These are phyloP conservation scores for Ceratobasidium sp. DNA, from an alignment of 1,284 basidiomycete species.

Conservation along the genomic window DNA sequence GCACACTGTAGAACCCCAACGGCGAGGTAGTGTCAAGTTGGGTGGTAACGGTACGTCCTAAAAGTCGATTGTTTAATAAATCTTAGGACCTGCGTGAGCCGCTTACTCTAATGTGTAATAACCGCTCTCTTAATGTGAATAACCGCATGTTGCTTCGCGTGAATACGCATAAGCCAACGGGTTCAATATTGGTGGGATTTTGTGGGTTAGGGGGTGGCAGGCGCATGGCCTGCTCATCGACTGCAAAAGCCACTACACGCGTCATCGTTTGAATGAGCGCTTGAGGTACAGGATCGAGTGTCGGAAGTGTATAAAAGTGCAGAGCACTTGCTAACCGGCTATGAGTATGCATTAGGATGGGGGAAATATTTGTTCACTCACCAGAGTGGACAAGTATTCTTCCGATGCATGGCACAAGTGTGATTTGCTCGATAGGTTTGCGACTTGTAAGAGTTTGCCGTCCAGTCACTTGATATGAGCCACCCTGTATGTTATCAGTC, in stretches of 20 bases:
- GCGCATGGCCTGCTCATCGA: slow-evolving; percentile 74
- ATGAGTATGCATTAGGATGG: not conserved
- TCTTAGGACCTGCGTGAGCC: not conserved
- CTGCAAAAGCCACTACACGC: slow-evolving; percentile 76
- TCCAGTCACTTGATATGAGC: slow-evolving; percentile 69
- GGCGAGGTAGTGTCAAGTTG: slow-evolving; percentile 65
- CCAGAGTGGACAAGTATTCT: slow-evolving; percentile 75
- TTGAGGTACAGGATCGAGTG: slow-evolving; percentile 70
- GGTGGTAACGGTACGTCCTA: slow-evolving; percentile 83
- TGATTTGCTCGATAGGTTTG: slow-evolving; percentile 77
- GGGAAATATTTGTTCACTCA: slow-evolving; percentile 47
- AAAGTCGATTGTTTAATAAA: slow-evolving; percentile 2
- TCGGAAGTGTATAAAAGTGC: slow-evolving; percentile 79
- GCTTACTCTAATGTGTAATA: slow-evolving; percentile 66
- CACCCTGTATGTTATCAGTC: slow-evolving; percentile 54
- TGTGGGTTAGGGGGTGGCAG: slow-evolving; percentile 61
- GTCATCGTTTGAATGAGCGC: slow-evolving; percentile 73
- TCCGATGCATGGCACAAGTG: slow-evolving; percentile 74
- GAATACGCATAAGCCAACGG: slow-evolving; percentile 80
- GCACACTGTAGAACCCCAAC: slow-evolving; percentile 72
- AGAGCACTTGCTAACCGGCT: slow-evolving; percentile 68
- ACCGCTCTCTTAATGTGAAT: slow-evolving; percentile 66
- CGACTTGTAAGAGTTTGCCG: slow-evolving; percentile 66
- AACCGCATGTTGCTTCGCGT: slow-evolving; percentile 72
- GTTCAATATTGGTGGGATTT: slow-evolving; percentile 54